phyloP scores from a whole-genome alignment of 768 basidiomycete genomes.

The Rhizopogon rudus region DNA sequence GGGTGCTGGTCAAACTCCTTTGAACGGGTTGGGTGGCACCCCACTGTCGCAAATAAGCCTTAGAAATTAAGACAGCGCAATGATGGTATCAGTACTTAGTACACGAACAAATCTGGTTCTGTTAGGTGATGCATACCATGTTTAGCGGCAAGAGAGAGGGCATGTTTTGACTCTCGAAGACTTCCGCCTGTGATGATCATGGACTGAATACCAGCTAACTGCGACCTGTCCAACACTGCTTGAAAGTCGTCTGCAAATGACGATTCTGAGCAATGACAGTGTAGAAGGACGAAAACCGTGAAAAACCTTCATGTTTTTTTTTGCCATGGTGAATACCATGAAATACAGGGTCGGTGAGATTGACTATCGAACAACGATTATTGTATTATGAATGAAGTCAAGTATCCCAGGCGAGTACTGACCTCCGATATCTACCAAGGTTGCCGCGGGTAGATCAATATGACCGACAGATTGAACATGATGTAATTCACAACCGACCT shows the following conservation, averaged over 20 bases:
- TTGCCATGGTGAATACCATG: slow-evolving; percentile 45
- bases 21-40: slow-evolving; percentile 77
- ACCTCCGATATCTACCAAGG: slow-evolving; percentile 36
- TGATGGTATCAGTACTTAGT: slow-evolving; percentile 1
- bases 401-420: background rate
- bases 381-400: background rate
- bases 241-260: slow-evolving; percentile 53
- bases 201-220: slow-evolving; percentile 54
- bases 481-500: slow-evolving; percentile 12
- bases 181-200: slow-evolving; percentile 79
- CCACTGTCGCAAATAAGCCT: slow-evolving; percentile 71
- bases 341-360: slow-evolving; percentile 56
- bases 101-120: background rate
- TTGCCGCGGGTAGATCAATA: background rate
- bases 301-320: slow-evolving; percentile 44
- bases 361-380: slow-evolving; percentile 27
- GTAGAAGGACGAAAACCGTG: background rate
- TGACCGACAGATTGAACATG: background rate
- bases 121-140: slow-evolving; percentile 34
- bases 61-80: background rate
- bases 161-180: slow-evolving; percentile 55
- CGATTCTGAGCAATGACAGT: background rate
- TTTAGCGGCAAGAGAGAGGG: slow-evolving; percentile 55
- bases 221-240: slow-evolving; percentile 50
- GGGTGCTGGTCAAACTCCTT: slow-evolving; percentile 56